Conservation (phyloP, 2,329 filamentous ascomycete genomes). For the Paecilomyces sp. region DNA sequence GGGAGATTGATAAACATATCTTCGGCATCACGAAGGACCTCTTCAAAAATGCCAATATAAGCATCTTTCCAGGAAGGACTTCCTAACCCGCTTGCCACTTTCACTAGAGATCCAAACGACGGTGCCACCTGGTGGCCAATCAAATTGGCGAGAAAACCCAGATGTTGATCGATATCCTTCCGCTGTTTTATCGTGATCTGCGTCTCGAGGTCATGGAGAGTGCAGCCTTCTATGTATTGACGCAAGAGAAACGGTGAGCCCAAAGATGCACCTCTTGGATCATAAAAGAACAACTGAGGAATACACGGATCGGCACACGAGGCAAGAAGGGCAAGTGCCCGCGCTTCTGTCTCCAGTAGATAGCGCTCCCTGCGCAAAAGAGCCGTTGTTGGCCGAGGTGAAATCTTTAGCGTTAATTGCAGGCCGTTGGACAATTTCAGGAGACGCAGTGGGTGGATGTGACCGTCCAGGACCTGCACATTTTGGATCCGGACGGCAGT, state of each 20-base stretch:
- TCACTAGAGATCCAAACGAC: slow-evolving; percentile 45
- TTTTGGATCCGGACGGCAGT: slow-evolving; percentile 21
- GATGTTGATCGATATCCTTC: slow-evolving; percentile 25
- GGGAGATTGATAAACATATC: slow-evolving; percentile 52
- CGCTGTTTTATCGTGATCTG: slow-evolving; percentile 22
- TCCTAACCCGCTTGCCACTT: slow-evolving; percentile 40
- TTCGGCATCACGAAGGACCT: slow-evolving; percentile 49
- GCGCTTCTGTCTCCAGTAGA: slow-evolving; percentile 34
- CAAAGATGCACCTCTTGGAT: slow-evolving; percentile 17
- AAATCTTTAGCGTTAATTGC: slow-evolving; percentile 30
- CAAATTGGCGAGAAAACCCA: slow-evolving; percentile 30
- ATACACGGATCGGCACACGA: slow-evolving; percentile 26
- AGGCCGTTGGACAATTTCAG: slow-evolving; percentile 31
- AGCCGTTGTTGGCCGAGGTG: slow-evolving; percentile 25
- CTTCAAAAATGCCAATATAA: slow-evolving; percentile 47
- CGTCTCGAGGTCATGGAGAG: slow-evolving; percentile 22
- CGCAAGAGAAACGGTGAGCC: slow-evolving; percentile 30
- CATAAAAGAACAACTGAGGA: slow-evolving; percentile 31
- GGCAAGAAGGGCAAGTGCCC: slow-evolving; percentile 28
- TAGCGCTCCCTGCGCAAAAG: slow-evolving; percentile 33
- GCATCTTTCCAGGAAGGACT: slow-evolving; percentile 46
- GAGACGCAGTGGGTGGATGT: slow-evolving; percentile 28
- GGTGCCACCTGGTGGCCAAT: slow-evolving; percentile 41
- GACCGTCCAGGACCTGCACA: slow-evolving; percentile 18
- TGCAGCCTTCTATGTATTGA: slow-evolving; percentile 26